A percentile compares a stretch with the other conserved stretches of the same genome.
Conservation (phyloP, 768 basidiomycete species). For the Mycena metata region DNA sequence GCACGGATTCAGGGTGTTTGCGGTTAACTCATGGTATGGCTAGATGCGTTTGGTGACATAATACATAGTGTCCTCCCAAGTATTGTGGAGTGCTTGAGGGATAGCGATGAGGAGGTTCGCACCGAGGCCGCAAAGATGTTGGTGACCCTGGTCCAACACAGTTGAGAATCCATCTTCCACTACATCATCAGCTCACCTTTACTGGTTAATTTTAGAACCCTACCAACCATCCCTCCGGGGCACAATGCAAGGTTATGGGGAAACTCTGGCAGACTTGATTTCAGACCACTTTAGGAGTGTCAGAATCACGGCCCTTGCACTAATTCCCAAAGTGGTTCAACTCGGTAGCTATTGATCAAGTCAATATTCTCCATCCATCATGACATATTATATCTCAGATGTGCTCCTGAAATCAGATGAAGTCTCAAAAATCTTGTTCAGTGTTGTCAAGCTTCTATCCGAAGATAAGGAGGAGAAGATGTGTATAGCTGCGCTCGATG, state of each 20-base stretch:
- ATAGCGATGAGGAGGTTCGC: conserved; percentile 11
- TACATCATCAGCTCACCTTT: too few species aligned
- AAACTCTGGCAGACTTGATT: background rate
- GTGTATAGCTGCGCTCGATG: conserved; percentile 17
- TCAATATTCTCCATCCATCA: background rate
- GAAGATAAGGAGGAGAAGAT: background rate
- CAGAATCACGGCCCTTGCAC: conserved; percentile 3
- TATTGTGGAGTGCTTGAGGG: conserved; percentile 1
- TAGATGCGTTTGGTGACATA: conserved; percentile 19
- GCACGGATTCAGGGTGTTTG: background rate
- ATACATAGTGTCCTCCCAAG: conserved; percentile 11
- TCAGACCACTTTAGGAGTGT: background rate
- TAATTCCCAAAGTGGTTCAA: conserved; percentile 11
- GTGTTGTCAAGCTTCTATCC: background rate
- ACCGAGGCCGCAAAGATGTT: background rate
- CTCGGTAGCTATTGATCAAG: background rate
- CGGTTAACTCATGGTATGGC: background rate
- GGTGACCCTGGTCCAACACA: conserved; percentile 3
- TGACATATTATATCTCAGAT: too few species aligned
- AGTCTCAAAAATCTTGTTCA: background rate
- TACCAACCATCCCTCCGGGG: too few species aligned
- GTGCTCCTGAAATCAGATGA: background rate
- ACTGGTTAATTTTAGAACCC: too few species aligned
- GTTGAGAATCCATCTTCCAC: background rate
- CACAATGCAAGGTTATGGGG: too few species aligned